Evolutionary conservation across 2,329 filamentous ascomycete genomes (phyloP), one percentile per base, ranked within the genome.

Genomic region (Lasiodiplodia sp.): DNA sequence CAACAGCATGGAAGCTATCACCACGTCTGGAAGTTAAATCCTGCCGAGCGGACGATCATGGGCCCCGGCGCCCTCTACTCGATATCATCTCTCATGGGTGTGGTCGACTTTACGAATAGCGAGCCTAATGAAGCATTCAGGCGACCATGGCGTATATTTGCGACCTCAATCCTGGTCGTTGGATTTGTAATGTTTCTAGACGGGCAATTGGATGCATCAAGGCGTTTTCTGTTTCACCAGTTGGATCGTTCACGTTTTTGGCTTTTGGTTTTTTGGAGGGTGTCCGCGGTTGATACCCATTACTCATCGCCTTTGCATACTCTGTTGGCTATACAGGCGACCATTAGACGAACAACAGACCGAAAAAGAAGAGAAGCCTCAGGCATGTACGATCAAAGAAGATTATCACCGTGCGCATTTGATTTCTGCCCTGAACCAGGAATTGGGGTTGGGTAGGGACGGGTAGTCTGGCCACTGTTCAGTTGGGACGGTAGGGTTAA

Each of bases 281-380:
- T 47, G 44, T 47, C 44, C n/a, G 44, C 44, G n/a, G 44, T 47
- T 47, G 44, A 47, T 47, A 47, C 44, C 44, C 44, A n/a, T 47
- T 47, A 21, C 44, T 21, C 44, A n/a, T 47, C 44, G 21, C n/a
- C 21, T 47, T n/a, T 11, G 18, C 44, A 47, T 18, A 47, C 44
- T 47, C 44, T n/a, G 10, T 47, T 47, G 44, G 44, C 44, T 21
- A 47, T 44, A 18, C 18, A 18, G 40, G 40, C 40, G 40, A 44
- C 16, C 14, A 44, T 44, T 44, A 44, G 40, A 44, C 40, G 16
- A 18, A 44, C 40, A n/a, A 14, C 40, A 44, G 40, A 44, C 40
- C 40, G 40, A 18, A 44, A n/a, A 47, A 18, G 44, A 47, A 47
- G 21, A 47, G n/a, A 11, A 7, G 18, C 44, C 44, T 21, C 44